These are phyloP conservation scores for Maudiozyma saulgeensis DNA, from an alignment of 805 yeast species.

Conservation along the genomic window DNA sequence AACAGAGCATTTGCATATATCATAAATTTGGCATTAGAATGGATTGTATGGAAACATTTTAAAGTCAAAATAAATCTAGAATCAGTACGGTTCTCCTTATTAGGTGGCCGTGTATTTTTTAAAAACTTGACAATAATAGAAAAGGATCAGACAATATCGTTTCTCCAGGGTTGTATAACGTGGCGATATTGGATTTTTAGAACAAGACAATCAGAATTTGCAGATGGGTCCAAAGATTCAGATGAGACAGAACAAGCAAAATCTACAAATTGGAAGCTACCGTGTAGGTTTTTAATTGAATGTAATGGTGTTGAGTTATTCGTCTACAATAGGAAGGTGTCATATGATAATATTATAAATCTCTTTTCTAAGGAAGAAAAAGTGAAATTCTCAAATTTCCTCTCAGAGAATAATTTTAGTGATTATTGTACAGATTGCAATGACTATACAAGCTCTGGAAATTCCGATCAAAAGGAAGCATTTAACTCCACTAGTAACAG, in stretches of 20 bases:
- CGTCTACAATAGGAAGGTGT: conserved; percentile 66
- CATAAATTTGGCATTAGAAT: conserved; percentile 41
- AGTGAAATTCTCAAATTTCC: conserved; percentile 12
- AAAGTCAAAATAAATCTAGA: conserved; percentile 56
- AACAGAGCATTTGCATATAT: conserved; percentile 59
- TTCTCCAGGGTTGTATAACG: conserved; percentile 63
- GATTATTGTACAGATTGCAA: conserved; percentile 7
- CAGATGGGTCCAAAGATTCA: conserved; percentile 8
- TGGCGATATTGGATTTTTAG: conserved; percentile 84
- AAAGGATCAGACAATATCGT: conserved; percentile 60
- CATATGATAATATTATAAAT: conserved; percentile 59
- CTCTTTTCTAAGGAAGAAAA: conserved; percentile 18
- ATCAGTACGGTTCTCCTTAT: conserved; percentile 62
- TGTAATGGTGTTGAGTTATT: conserved; percentile 78
- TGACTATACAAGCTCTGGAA: neutral
- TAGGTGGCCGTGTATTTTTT: conserved; percentile 77
- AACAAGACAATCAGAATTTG: conserved; percentile 26
- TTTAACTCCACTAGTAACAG: neutral
- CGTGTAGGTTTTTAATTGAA: conserved; percentile 47
- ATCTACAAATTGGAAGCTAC: conserved; percentile 38
- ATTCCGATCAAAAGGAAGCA: neutral
- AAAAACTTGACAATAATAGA: conserved; percentile 67
- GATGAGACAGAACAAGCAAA: conserved; percentile 6
- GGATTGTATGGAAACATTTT: conserved; percentile 54
- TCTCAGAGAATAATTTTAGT: conserved; percentile 14